Percentiles rank a stretch among this genome's conserved stretches.
These are phyloP conservation scores for Guadua angustifolia DNA, from an alignment of 176 grass and related monocot species.

Conservation along the genomic window DNA sequence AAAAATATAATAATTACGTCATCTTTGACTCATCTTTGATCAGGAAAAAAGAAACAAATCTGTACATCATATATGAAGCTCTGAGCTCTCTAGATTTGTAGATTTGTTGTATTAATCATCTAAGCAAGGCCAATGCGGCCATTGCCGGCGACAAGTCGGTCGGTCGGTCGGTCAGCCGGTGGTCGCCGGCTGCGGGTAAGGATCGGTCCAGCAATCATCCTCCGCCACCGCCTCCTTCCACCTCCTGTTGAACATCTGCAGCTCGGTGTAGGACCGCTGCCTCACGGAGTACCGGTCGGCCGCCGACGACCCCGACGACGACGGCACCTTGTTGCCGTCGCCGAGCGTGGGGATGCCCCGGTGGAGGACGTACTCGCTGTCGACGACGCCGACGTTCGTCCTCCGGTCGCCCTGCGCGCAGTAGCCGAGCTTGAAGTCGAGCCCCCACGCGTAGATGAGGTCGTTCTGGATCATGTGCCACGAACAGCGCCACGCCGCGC, in stretches of 20 bases:
- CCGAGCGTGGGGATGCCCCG: constrained; percentile 77
- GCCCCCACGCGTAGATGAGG: constrained; percentile 88
- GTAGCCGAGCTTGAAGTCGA: constrained; percentile 91
- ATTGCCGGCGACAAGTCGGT: neutral
- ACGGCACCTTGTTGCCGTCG: constrained; percentile 46
- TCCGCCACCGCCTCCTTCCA: constrained; percentile 69
- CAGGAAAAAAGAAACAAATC: constrained; percentile 11
- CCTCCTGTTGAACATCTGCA: constrained; percentile 65
- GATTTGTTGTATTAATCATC: constrained; percentile 23
- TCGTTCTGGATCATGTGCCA: constrained; percentile 99
- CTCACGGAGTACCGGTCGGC: constrained; percentile 63
- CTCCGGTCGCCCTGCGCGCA: constrained; percentile 78
- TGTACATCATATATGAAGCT: constrained; percentile 34
- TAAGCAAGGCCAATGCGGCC: constrained; percentile 12
- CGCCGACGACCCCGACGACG: constrained; percentile 25
- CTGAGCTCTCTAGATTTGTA: constrained; percentile 16
- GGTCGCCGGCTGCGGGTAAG: constrained; percentile 49
- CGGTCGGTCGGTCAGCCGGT: constrained; percentile 5
- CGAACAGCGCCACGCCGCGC: constrained; percentile 71
- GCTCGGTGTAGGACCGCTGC: constrained; percentile 70
- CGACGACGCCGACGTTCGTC: constrained; percentile 73
- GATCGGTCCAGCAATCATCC: constrained; percentile 78
- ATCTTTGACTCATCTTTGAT: neutral
- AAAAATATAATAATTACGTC: constrained; percentile 14
- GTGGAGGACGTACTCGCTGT: constrained; percentile 82